Conservation (phyloP, 305 asterid genomes). For the Solanum hybrid region DNA sequence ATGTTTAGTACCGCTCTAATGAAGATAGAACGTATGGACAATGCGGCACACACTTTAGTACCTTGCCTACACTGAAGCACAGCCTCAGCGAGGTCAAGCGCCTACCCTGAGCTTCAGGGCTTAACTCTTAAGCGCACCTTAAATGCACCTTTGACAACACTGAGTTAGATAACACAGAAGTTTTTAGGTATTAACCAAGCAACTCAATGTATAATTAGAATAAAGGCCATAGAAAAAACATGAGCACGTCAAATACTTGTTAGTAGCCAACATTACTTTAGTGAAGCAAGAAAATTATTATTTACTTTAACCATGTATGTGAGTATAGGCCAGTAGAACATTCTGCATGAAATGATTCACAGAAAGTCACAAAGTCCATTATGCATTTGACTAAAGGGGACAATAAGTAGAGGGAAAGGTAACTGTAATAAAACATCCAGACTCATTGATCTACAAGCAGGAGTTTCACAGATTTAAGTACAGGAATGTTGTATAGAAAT, state of each 20-base stretch:
- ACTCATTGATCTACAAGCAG: not conserved
- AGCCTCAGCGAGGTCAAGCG: not conserved
- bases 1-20: not conserved
- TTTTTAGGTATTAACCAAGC: not conserved
- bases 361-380: not conserved
- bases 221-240: not conserved
- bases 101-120: not conserved
- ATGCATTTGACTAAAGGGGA: not conserved
- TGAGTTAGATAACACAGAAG: not conserved
- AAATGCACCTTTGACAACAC: not conserved
- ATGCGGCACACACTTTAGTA: not conserved
- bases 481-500: not conserved
- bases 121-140: not conserved
- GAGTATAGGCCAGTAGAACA: not conserved
- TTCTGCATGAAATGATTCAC: not conserved
- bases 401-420: not conserved
- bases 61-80: not conserved
- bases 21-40: not conserved
- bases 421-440: not conserved
- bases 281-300: not conserved
- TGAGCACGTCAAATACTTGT: not conserved
- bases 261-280: not conserved
- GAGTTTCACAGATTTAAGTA: not conserved
- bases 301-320: not conserved
- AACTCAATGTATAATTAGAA: not conserved